Conservation (phyloP, 2,329 filamentous ascomycete species). For the Pseudogymnoascus sp. region DNA sequence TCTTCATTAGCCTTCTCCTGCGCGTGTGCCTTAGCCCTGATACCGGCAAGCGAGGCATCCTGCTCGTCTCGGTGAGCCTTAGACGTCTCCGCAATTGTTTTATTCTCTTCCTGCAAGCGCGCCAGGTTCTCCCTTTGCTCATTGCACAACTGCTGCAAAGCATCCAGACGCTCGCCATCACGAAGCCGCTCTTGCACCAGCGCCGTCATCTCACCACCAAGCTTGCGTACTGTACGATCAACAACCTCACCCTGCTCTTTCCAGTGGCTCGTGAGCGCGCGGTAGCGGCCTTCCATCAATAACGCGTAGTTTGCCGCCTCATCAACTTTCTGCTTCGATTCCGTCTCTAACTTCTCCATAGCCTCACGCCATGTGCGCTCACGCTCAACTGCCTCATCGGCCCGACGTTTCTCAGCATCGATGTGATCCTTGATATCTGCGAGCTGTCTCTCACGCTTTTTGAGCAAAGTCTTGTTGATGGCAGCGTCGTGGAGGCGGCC, state of each 20-base stretch:
- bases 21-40: conserved; percentile 48
- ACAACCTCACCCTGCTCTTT: conserved; percentile 58
- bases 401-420: conserved; percentile 55
- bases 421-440: conserved; percentile 58
- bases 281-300: conserved; percentile 63
- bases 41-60: conserved; percentile 49
- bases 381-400: conserved; percentile 49
- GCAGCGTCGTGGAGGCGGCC: conserved; percentile 59
- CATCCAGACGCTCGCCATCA: conserved; percentile 56
- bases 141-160: conserved; percentile 60
- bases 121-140: conserved; percentile 64
- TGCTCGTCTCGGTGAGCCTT: conserved; percentile 57
- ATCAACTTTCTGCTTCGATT: conserved; percentile 55
- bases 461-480: conserved; percentile 62
- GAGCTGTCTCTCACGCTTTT: conserved; percentile 66
- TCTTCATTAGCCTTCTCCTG: conserved; percentile 54
- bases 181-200: conserved; percentile 47
- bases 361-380: conserved; percentile 56
- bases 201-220: conserved; percentile 45
- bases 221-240: conserved; percentile 40
- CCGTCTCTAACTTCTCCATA: conserved; percentile 52
- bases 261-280: conserved; percentile 57
- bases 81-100: conserved; percentile 51
- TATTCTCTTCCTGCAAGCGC: conserved; percentile 51
- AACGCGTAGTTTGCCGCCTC: conserved; percentile 56